Base-by-base conservation (phyloP, 1,139 yeast genomes). In the Spathaspora sp. region DNA sequence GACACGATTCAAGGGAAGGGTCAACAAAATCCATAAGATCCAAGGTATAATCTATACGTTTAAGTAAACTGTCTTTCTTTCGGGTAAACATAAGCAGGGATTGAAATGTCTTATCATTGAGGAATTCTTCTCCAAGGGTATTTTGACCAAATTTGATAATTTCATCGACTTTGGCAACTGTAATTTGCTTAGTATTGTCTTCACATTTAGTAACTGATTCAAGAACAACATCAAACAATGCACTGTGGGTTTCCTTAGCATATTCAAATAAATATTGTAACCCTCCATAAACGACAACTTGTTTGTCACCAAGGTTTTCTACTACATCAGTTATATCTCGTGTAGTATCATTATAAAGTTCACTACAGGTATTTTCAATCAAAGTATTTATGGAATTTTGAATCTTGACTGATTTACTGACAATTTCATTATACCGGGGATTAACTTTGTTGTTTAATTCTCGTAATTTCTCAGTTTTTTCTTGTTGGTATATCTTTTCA, bases 31-130 rank as follows among this genome's bases (percentile, higher is more conserved):
- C 98, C 15, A 74, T 48, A 2, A 87, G 46, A 13, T 84, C 80
- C 41, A 91, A 76, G 33, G 79, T 76, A 33, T 82, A 79, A 50
- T 78, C 72, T 41, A 91, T 69, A 43, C 79, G 74, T 53, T 85
- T 81, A 36, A 81, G 77, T 38, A 84, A 67, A 5, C 78, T 64
- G 57, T 93, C 97, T 41, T 78, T 79, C 47, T 77, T 76, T 55
- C 91, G 81, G 2, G 89, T 80, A 56, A 90, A 93, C 99, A 93
- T 93, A 43, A 86, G 76, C 23, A 82, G 86, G 13, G 88, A 80
- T 48, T 87, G 81, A 68, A 93, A 91, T 9, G 78, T 78, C 52
- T 86, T 85, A 50, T 82, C 84, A 42, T 69, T 76, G 67, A 82
- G 70, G 49, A 77, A 80, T 34, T 82, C 86, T 33, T 80, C 81